phyloP scores from a whole-genome alignment of 805 yeast species.

The Nakazawaea pomicola region DNA sequence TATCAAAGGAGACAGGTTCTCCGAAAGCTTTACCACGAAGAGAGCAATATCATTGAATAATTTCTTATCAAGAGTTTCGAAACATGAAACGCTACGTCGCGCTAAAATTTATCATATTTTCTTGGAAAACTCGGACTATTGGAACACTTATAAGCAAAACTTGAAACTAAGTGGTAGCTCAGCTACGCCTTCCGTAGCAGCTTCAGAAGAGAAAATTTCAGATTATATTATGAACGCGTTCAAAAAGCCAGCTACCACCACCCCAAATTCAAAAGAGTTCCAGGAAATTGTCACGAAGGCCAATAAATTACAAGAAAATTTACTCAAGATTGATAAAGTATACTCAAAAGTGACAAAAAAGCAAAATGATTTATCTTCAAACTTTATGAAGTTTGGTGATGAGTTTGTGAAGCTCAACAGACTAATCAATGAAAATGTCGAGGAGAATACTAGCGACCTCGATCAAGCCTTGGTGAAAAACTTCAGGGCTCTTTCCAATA shows the following conservation, averaged over 20 bases:
- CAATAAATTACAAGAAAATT: slow-evolving; percentile 79
- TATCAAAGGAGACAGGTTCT: slow-evolving; percentile 88
- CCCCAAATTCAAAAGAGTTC: slow-evolving; percentile 62
- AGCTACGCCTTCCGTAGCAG: slow-evolving; percentile 26
- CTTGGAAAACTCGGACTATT: slow-evolving; percentile 60
- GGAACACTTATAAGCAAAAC: slow-evolving; percentile 64
- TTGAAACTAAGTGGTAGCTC: slow-evolving; percentile 33
- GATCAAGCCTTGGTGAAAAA: slow-evolving; percentile 17
- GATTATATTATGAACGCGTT: slow-evolving; percentile 94
- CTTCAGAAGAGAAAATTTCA: slow-evolving; percentile 69
- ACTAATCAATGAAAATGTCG: slow-evolving; percentile 24
- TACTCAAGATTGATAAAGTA: slow-evolving; percentile 71
- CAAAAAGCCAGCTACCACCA: slow-evolving; percentile 60
- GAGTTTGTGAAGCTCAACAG: slow-evolving; percentile 64
- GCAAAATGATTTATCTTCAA: slow-evolving; percentile 67
- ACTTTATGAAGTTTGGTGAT: slow-evolving; percentile 63
- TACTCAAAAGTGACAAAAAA: slow-evolving; percentile 68
- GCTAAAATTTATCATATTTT: slow-evolving; percentile 70
- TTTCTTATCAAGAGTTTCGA: slow-evolving; percentile 66
- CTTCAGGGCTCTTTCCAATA: slow-evolving; percentile 31
- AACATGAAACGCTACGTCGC: slow-evolving; percentile 67
- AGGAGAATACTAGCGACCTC: slow-evolving; percentile 17
- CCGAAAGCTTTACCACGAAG: slow-evolving; percentile 76
- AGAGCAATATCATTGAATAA: slow-evolving; percentile 76
- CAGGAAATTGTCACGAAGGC: slow-evolving; percentile 77